Evolutionary conservation across 177 flowering plant species (phyloP), one percentile per base, ranked within the genome.

Genomic region (Telopea speciosissima): DNA sequence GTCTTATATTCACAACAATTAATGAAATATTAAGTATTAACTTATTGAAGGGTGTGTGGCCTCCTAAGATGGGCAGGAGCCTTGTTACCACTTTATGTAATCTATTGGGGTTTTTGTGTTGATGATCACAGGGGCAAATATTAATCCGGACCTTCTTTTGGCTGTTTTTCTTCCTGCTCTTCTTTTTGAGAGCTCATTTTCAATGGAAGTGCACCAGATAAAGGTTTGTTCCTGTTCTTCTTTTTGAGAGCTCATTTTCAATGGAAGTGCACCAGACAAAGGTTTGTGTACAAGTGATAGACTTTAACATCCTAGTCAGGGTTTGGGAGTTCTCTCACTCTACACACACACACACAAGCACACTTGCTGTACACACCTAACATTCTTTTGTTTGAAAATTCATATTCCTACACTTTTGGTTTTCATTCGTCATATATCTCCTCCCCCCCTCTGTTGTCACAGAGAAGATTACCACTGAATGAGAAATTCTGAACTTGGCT

Each of bases 201-300:
- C 93, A 24, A 90, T 94, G 98, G 98, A 94, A 82, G 84, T 94
- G 67, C 98, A 94, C 85, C 98, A 94, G 78, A 94, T 94, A 75
- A 94, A 94, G 98, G 98, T 94, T 94, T 73, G 93, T 94, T 77
- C 97, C 97, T 62, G 97, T 95, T 21, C 91, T 94, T 75, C 92
- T 94, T 25, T 94, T 94, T 66, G 98, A 94, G 84, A 92, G 98
- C 78, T 86, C 98, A 44, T 94, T 94, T 75, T 81, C 93, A 23
- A 90, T 94, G 98, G 98, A 94, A 82, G 84, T 94, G 66, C 98
- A 94, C 85, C 98, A 94, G 78, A 94, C 92, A 74, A 94, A 94
- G 98, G 98, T 88, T 64, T 67, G 65, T 58, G 71, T 58, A n/a
- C 2, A 58, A 58, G 1, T 19, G 2, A 58, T 14, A 58, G 61